Percentiles rank a stretch among this genome's conserved stretches.
Evolutionary conservation across 352 stramenopile species (phyloP).

Genomic region (Globisporangium nagaii): DNA sequence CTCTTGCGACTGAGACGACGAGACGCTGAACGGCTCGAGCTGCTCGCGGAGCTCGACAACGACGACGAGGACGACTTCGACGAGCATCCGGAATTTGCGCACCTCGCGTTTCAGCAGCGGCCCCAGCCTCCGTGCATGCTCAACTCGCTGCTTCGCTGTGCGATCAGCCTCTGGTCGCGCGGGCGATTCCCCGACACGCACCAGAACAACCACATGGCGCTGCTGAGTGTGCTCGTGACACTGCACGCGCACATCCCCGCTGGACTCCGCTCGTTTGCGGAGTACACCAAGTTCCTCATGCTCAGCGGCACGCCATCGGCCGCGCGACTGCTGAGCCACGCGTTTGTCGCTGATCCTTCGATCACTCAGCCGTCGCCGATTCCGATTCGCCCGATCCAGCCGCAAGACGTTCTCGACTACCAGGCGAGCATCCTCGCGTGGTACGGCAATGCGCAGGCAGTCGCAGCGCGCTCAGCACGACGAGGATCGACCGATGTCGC

Average conservation of each 20-base stretch:
- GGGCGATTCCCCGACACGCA: conserved; percentile 31
- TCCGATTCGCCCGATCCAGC: conserved; percentile 3
- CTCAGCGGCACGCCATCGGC: conserved; percentile 32
- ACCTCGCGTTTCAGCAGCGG: conserved; percentile 5
- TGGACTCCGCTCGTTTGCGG: conserved; percentile 49
- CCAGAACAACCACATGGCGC: conserved; percentile 14
- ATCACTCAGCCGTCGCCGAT: background rate
- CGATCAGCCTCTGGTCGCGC: conserved; percentile 30
- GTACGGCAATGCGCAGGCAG: conserved; percentile 17
- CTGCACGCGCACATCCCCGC: conserved; percentile 24
- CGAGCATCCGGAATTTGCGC: background rate
- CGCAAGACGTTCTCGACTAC: conserved; percentile 7
- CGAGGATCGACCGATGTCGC: background rate
- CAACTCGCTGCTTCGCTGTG: conserved; percentile 33
- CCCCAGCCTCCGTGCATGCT: conserved; percentile 9
- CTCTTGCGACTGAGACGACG: conserved; percentile 13
- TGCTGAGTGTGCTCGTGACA: conserved; percentile 30
- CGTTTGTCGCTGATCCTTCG: conserved; percentile 22
- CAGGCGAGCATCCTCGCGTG: conserved; percentile 19
- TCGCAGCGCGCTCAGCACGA: conserved; percentile 8
- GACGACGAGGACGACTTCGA: background rate
- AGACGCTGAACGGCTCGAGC: conserved; percentile 8
- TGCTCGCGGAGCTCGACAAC: conserved; percentile 8
- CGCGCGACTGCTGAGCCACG: conserved; percentile 42
- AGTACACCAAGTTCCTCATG: conserved; percentile 61